Conservation (phyloP, 176 grass and related monocot genomes). For the Melocanna baccifera region DNA sequence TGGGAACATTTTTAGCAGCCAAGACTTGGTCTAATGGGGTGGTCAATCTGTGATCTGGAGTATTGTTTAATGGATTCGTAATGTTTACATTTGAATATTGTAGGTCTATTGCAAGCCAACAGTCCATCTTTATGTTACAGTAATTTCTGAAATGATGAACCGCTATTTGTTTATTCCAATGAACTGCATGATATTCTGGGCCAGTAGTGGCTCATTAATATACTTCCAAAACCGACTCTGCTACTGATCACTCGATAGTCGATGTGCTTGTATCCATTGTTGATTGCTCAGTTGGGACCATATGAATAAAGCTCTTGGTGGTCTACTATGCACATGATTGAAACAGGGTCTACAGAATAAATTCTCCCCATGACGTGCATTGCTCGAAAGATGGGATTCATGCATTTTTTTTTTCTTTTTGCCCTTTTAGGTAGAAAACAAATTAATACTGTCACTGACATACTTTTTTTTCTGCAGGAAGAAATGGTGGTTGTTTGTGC, state of each 20-base stretch:
- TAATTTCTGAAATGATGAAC: conserved; percentile 17
- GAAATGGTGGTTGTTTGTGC: conserved; percentile 25
- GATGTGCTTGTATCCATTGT: conserved; percentile 36
- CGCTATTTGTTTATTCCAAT: conserved; percentile 27
- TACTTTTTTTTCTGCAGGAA: conserved; percentile 19
- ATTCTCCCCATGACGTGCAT: background rate
- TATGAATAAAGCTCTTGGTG: conserved; percentile 38
- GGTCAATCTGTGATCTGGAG: conserved; percentile 9
- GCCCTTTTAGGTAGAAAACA: conserved; percentile 15
- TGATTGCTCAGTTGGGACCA: conserved; percentile 43
- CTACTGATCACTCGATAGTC: conserved; percentile 40
- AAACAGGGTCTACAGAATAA: conserved; percentile 38
- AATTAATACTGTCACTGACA: conserved; percentile 22
- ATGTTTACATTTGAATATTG: conserved; percentile 13
- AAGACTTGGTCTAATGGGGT: conserved; percentile 11
- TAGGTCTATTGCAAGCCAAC: background rate
- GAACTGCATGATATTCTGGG: conserved; percentile 26
- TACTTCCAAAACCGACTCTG: conserved; percentile 31
- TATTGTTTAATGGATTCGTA: conserved; percentile 7
- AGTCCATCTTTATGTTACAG: conserved; percentile 14
- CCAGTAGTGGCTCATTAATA: conserved; percentile 38
- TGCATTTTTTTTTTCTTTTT: background rate
- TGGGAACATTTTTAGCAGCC: conserved; percentile 16
- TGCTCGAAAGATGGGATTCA: conserved; percentile 29
- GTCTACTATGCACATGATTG: conserved; percentile 35